Base-by-base conservation (phyloP, 2,329 filamentous ascomycete genomes). In the Alternaria sp. region DNA sequence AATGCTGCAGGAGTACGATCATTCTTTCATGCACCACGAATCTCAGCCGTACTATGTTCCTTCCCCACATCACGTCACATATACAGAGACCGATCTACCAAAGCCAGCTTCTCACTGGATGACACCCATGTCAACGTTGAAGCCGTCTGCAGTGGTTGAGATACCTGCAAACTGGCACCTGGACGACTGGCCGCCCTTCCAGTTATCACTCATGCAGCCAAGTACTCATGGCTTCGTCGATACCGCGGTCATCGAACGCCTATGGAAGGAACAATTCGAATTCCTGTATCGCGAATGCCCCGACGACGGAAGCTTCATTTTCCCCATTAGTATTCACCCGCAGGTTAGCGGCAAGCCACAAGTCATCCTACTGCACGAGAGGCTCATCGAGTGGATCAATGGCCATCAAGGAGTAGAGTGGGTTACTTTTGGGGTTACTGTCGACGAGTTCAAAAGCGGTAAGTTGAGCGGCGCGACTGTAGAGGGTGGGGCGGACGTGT, bases 171-270 rank as follows among this genome's bases (percentile, higher is more conserved):
- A 80, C 51, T 84, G 81, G 82, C 77, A 83, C 61, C 62, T 90
- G 8, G 82, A 84, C 65, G 82, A 84, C 64, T 83, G 81, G 81
- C 81, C 81, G 49, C 79, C 80, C 2, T 74, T 82, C 58, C 77
- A 79, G 67, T 73, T 75, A 27, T 75, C 69, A 43, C 71, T 76
- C 16, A 83, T 83, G 2, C 82, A 86, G 1, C 79, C 87, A 0
- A 89, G 89, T 63, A 86, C 83, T 1, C 78, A 82, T 56, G 81
- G 82, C 3, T 83, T 74, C 58, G 78, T 83, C 20, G 79, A 84
- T 60, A 77, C 81, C 1, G 68, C 74, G 9, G 71, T 74, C 16
- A 76, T 84, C 11, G 80, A 83, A 64, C 71, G 73, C 44, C 65
- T 82, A 28, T 85, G 82, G 82, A 77, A 78, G 61, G 79, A 83